Evolutionary conservation across 352 stramenopile species (phyloP).

Genomic region (Pilasporangium apinafurcum): DNA sequence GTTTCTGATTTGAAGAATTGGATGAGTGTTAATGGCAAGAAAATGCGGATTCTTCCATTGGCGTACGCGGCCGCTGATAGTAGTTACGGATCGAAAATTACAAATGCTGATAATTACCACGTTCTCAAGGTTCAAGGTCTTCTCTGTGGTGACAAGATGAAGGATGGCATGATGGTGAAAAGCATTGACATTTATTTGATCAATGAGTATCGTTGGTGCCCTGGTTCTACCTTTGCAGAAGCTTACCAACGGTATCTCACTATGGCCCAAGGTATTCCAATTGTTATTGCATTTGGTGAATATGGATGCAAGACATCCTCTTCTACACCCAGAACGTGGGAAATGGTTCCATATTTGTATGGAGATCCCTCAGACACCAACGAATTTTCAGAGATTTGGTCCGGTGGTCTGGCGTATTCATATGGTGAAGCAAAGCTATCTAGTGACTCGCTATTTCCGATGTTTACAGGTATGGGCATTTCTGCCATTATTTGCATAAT

Average conservation of each 20-base stretch:
- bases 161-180: constrained; percentile 68
- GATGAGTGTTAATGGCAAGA: constrained; percentile 84
- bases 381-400: constrained; percentile 74
- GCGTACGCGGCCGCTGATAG: constrained; percentile 79
- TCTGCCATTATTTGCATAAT: background rate
- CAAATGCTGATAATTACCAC: constrained; percentile 73
- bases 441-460: constrained; percentile 62
- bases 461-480: constrained; percentile 59
- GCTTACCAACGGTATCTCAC: constrained; percentile 70
- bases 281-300: constrained; percentile 76
- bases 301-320: constrained; percentile 69
- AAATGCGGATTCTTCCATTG: constrained; percentile 70
- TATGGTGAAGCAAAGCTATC: constrained; percentile 80
- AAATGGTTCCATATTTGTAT: constrained; percentile 81
- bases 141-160: constrained; percentile 80
- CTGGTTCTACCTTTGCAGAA: constrained; percentile 53
- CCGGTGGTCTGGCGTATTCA: constrained; percentile 77
- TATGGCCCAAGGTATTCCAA: constrained; percentile 70
- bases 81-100: constrained; percentile 46
- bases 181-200: constrained; percentile 88
- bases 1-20: constrained; percentile 82
- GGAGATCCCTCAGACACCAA: constrained; percentile 54
- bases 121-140: constrained; percentile 79
- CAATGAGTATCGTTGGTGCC: constrained; percentile 87
- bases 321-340: constrained; percentile 43